Base-by-base conservation (phyloP, 164 flowering plant genomes). In the Macadamia integrifolia region DNA sequence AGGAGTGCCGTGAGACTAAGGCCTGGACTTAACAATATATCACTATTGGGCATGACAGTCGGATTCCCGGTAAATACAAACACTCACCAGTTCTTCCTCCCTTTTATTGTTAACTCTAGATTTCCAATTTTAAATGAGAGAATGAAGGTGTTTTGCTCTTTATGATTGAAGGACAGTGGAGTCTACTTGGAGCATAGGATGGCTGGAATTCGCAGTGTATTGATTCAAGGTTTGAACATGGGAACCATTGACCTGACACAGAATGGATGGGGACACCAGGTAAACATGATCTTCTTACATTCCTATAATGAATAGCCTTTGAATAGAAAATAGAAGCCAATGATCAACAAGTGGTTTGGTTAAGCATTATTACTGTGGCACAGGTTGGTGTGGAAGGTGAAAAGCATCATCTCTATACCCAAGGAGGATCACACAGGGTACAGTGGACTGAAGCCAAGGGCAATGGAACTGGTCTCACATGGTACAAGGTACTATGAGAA, bases 301-400 rank as follows among this genome's bases (percentile, higher is more conserved):
- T 3, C 50, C 7, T 46, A 1, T 8, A 13, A 3, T 49, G 62
- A 35, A 55, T 15, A 64, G 5, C 46, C 12, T 18, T 60, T 32
- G n/a, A 60, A 28, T 60, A 23, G 31, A 60, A 23, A 23, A 32
- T 6, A 35, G 40, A 35, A 35, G 40, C 31, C 7, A n/a, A 61
- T 42, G 17, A 6, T 63, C 23, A 13, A 17, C 58, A 57, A 15
- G 64, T 17, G 55, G 60, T 23, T 23, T 23, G 23, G 9, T 68
- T 53, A 66, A 14, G 9, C 17, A 23, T 30, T 15, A 13, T 57
- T 40, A 11, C 46, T 23, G 32, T 31, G 52, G 5, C 58, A 61
- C 77, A 93, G 96, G 85, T 86, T 65, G 94, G 90, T 0, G 32
- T 92, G 58, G 70, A 66, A 0, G 99, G 98, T 57, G 98, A 92